Evolutionary conservation across 306 rosid species (phyloP).

Genomic region (Glycine latifolia): DNA sequence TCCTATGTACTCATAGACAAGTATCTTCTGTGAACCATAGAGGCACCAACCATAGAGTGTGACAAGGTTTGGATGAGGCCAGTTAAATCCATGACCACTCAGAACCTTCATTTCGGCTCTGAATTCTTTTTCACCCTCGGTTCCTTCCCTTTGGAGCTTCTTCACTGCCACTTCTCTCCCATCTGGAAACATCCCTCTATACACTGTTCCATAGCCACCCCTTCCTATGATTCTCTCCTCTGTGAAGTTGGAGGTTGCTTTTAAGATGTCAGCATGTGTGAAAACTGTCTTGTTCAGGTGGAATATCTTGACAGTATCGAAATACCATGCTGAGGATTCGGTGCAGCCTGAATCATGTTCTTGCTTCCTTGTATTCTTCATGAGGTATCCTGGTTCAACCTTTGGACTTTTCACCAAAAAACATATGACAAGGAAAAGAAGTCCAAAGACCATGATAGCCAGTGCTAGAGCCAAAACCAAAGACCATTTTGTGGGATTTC

Average conservation of each 20-base stretch:
- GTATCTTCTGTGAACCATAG: constrained; percentile 67
- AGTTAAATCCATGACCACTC: constrained; percentile 70
- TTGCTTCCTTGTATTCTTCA: constrained; percentile 52
- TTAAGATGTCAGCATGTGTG: constrained; percentile 78
- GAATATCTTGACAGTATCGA: constrained; percentile 67
- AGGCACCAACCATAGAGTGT: constrained; percentile 91
- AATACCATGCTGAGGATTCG: constrained; percentile 65
- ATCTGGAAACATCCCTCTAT: constrained; percentile 74
- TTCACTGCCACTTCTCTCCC: constrained; percentile 93
- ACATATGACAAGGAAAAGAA: constrained; percentile 56
- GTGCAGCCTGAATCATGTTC: constrained; percentile 50
- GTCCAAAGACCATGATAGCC: constrained; percentile 56
- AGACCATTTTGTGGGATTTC: constrained; percentile 49
- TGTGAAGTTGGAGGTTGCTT: constrained; percentile 76
- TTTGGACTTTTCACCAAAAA: constrained; percentile 53
- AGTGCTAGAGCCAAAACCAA: constrained; percentile 48
- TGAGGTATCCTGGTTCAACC: constrained; percentile 46
- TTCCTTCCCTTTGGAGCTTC: constrained; percentile 83
- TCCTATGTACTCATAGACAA: constrained; percentile 84
- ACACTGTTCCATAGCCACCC: constrained; percentile 92
- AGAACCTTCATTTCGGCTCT: constrained; percentile 87
- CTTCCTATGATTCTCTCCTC: constrained; percentile 80
- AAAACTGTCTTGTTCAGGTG: constrained; percentile 78
- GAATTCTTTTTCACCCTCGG: constrained; percentile 86
- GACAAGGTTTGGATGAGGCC: constrained; percentile 95